Base-by-base conservation (phyloP, 169 alveolate genomes). In the Cryptosporidium ubiquitum region DNA sequence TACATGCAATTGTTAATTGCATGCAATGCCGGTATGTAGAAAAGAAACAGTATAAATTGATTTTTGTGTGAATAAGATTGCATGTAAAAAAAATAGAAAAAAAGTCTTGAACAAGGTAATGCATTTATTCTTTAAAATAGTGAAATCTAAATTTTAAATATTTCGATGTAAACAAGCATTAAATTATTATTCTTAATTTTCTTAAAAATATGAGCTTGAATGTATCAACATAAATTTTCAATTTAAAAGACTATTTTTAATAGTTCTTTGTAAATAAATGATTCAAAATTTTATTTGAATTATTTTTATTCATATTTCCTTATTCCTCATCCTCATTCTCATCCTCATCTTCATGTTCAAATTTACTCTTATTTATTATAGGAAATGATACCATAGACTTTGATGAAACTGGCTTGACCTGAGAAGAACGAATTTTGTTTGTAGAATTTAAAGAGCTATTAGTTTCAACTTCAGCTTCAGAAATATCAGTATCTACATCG, bases 321-420 rank as follows among this genome's bases (percentile, higher is more conserved):
- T 57, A 5, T 20, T 64, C 31, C 3, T 64, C 71, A 31, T 31
- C 44, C 33, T 64, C 42, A 18, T 58, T 33, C 10, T 31, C 61
- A 18, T 35, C 69, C 6, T 51, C 71, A 31, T 55, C 71, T 55
- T 18, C n/a, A 26, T 0, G 0, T 4, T 26, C 9, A 10, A 3
- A 18, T 35, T 20, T 6, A 73, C 33, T 57, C 3, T 29, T 18
- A 26, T 3, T 42, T 44, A 4, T 9, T 40, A 29, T 20, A 31
- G 85, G 85, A 35, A 33, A 73, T 55, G 85, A 33, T 20, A 73
- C 55, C 44, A 73, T 73, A 52, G 70, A 33, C 33, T 33, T 20
- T 4, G 66, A 6, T 7, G 58, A 51, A 23, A 73, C 68, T 57
- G 29, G 70, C n/a, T 73, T 73, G n/a, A 73, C 85, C 66, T 55